These are phyloP conservation scores for Rhodamnia argentea DNA, from an alignment of 345 rosid species.

Conservation along the genomic window DNA sequence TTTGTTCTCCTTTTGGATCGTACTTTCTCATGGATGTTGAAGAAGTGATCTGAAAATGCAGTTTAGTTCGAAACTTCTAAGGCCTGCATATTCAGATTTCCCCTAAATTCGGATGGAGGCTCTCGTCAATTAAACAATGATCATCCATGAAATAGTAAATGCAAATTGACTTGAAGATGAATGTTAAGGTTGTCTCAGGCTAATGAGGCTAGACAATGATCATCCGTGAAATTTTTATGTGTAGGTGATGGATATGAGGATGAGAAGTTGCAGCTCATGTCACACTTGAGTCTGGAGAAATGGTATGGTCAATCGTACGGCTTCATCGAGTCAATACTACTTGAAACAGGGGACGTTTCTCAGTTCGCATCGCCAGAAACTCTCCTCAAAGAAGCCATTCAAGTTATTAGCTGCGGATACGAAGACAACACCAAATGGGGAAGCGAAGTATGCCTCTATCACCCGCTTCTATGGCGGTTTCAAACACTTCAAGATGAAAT, in stretches of 20 bases:
- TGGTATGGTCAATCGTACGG: conserved; percentile 1
- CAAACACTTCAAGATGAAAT: not conserved
- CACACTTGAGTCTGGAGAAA: conserved; percentile 1
- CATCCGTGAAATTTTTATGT: not conserved
- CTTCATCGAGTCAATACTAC: conserved; percentile 7
- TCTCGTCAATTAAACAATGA: not conserved
- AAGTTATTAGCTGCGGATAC: conserved; percentile 16
- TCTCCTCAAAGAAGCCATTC: conserved; percentile 13
- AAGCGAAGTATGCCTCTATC: conserved; percentile 3
- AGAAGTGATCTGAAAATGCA: not conserved
- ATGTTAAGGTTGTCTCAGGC: not conserved
- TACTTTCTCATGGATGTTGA: not conserved
- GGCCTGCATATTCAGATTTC: not conserved
- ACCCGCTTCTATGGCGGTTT: not conserved
- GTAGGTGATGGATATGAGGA: not conserved
- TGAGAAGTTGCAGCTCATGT: not conserved
- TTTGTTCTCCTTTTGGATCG: not conserved
- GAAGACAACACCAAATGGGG: conserved; percentile 17
- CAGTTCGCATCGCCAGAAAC: not conserved
- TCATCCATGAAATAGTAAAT: too few species aligned
- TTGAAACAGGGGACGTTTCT: not conserved
- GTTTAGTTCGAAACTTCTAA: not conserved
- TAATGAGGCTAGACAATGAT: not conserved
- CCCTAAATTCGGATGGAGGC: not conserved
- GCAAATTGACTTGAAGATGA: not conserved